Conservation (phyloP, 305 asterid species). For the Solanum aculeatissimum region DNA sequence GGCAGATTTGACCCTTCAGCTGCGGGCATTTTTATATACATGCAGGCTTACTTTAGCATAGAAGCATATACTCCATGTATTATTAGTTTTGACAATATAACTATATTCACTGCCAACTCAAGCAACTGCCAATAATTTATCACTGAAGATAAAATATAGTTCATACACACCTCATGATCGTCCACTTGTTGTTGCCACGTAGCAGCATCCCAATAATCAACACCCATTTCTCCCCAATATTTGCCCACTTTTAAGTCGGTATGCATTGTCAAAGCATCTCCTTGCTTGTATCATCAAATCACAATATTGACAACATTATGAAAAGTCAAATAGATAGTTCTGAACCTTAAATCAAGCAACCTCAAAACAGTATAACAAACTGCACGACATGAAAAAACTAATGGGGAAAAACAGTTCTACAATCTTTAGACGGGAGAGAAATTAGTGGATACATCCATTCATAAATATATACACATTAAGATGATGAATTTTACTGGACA, state of each 20-base stretch:
- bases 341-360: not conserved
- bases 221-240: conserved; percentile 70
- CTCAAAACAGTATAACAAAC: not conserved
- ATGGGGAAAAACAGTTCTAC: not conserved
- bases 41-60: not conserved
- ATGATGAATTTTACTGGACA: not conserved
- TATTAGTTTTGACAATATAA: not conserved
- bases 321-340: not conserved
- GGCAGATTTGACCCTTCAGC: not conserved
- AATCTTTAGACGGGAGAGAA: not conserved
- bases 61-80: not conserved
- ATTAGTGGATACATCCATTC: not conserved
- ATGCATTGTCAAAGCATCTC: conserved; percentile 33
- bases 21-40: not conserved
- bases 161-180: conserved; percentile 40
- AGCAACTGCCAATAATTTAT: not conserved
- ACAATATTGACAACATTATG: not conserved
- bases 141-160: not conserved
- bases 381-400: not conserved
- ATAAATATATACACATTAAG: not conserved
- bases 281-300: conserved; percentile 32
- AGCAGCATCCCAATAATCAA: conserved; percentile 70
- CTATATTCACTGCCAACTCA: not conserved
- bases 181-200: conserved; percentile 38
- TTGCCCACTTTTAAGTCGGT: conserved; percentile 79